Evolutionary conservation across 345 rosid genomes (phyloP).

Genomic region (Pistacia integerrima): DNA sequence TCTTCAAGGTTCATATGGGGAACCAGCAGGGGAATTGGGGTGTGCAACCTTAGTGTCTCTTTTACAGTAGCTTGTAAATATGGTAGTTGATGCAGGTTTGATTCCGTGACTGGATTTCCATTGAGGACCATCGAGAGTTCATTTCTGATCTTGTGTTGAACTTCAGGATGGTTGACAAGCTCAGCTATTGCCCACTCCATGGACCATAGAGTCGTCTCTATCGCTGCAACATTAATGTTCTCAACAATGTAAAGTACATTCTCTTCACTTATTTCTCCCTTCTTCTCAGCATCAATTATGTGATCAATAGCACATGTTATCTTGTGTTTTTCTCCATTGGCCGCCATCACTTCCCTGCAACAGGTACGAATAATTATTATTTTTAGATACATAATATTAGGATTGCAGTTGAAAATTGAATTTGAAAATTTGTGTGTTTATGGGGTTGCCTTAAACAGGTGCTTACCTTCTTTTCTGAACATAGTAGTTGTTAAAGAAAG

Average conservation of each 20-base stretch:
- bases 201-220: constrained; percentile 70
- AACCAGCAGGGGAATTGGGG: constrained; percentile 61
- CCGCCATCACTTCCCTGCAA: constrained; percentile 49
- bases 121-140: constrained; percentile 43
- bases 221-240: constrained; percentile 73
- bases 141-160: constrained; percentile 47
- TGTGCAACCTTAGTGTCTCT: constrained; percentile 58
- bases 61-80: constrained; percentile 61
- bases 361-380: background rate
- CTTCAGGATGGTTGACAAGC: constrained; percentile 54
- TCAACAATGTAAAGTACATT: constrained; percentile 69
- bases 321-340: constrained; percentile 49
- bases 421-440: background rate
- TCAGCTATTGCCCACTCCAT: constrained; percentile 80
- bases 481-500: constrained; percentile 53
- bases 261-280: constrained; percentile 61
- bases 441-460: too few relatives aligned
- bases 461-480: constrained; percentile 49
- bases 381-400: too few relatives aligned
- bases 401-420: background rate
- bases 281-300: constrained; percentile 56
- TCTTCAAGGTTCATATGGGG: constrained; percentile 73
- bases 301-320: constrained; percentile 58
- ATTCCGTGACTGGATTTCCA: constrained; percentile 42
- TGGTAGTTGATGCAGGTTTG: constrained; percentile 42